Evolutionary conservation across 2,329 filamentous ascomycete genomes (phyloP).

Genomic region (Fusarium marasasianum): DNA sequence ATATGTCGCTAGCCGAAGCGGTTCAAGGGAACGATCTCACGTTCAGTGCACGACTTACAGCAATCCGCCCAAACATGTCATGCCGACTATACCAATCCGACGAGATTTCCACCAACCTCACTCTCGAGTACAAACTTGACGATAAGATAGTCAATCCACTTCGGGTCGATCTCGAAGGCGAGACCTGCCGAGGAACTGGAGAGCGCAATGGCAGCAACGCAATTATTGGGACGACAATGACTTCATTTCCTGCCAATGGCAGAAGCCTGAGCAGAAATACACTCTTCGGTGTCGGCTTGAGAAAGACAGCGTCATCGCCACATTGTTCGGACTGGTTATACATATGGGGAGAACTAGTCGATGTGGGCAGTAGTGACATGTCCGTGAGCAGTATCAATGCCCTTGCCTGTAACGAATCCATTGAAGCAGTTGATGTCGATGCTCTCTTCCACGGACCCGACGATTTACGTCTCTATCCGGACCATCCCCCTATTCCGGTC

Average conservation of each 20-base stretch:
- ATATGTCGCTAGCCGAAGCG: conserved; percentile 30
- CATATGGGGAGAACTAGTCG: conserved; percentile 47
- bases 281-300: conserved; percentile 32
- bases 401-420: conserved; percentile 52
- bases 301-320: conserved; percentile 30
- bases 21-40: conserved; percentile 7
- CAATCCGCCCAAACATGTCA: conserved; percentile 45
- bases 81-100: conserved; percentile 33
- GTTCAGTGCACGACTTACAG: conserved; percentile 43
- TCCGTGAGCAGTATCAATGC: conserved; percentile 46
- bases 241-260: neutral
- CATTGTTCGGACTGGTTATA: conserved; percentile 49
- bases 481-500: conserved; percentile 40
- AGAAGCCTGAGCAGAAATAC: neutral
- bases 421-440: conserved; percentile 43
- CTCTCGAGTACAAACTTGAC: conserved; percentile 24
- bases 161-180: conserved; percentile 36
- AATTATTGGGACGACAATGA: conserved; percentile 26
- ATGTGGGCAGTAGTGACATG: conserved; percentile 36
- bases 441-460: conserved; percentile 36
- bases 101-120: conserved; percentile 41
- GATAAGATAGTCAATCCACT: conserved; percentile 33
- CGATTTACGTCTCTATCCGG: conserved; percentile 42
- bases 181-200: conserved; percentile 23
- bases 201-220: conserved; percentile 24